These are phyloP conservation scores for Neurospora intermedia DNA, from an alignment of 495 filamentous ascomycete species.

Conservation along the genomic window DNA sequence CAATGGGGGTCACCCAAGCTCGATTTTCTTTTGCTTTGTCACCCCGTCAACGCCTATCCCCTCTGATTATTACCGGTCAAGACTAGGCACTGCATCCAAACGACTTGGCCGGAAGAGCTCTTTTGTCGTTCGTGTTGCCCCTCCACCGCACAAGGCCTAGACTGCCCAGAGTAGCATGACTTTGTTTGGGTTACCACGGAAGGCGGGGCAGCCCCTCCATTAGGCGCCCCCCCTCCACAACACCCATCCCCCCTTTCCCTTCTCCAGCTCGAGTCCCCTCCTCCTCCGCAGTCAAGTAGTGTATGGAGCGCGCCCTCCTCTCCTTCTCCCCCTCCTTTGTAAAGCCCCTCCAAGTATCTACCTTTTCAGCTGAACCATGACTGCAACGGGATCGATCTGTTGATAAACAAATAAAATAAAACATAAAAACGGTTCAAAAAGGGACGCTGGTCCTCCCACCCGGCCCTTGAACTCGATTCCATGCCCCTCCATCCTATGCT, in stretches of 20 bases:
- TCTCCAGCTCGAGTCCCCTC: background rate
- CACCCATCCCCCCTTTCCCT: background rate
- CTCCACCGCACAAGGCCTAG: background rate
- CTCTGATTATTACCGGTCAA: background rate
- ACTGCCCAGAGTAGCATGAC: background rate
- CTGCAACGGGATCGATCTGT: background rate
- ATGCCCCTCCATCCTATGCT: conserved; percentile 6
- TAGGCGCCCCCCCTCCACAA: background rate
- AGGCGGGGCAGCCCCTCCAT: background rate
- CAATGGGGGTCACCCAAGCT: background rate
- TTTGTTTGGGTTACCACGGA: background rate
- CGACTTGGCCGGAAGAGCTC: background rate
- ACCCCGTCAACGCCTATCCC: background rate
- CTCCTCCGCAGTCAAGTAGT: background rate
- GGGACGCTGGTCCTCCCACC: background rate
- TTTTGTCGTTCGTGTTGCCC: background rate
- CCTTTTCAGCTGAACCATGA: background rate
- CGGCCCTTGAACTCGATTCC: background rate
- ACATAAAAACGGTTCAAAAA: background rate
- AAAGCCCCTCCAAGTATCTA: background rate
- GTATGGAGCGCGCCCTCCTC: background rate
- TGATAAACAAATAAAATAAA: background rate
- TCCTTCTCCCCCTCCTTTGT: background rate
- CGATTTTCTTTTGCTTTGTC: background rate
- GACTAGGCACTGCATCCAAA: background rate